Percentiles rank a stretch among this genome's conserved stretches.
Evolutionary conservation across 768 basidiomycete species (phyloP).

Genomic region (Kwoniella sp.): DNA sequence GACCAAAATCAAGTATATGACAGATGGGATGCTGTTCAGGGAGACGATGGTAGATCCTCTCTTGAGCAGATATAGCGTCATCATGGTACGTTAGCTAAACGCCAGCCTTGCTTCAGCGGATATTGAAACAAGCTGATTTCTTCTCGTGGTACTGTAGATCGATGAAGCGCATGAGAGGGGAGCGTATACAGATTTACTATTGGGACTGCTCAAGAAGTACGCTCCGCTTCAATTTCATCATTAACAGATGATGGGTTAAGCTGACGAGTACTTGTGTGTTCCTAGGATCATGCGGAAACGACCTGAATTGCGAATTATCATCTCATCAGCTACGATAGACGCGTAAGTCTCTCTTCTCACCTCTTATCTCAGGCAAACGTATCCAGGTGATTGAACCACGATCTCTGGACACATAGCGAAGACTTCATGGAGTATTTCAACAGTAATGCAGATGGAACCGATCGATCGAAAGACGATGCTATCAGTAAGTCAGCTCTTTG

Average conservation of each 20-base stretch:
- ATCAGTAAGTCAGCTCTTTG: slow-evolving; percentile 57
- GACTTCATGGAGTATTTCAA: slow-evolving; percentile 89
- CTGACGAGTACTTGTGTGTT: slow-evolving; percentile 11
- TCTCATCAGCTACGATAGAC: slow-evolving; percentile 96
- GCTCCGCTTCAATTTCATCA: too few relatives aligned
- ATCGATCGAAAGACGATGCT: slow-evolving; percentile 64
- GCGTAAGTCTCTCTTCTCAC: slow-evolving; percentile 58
- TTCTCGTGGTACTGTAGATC: slow-evolving; percentile 62
- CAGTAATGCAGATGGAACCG: slow-evolving; percentile 59
- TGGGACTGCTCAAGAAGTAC: slow-evolving; percentile 92
- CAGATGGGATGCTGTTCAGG: slow-evolving; percentile 96
- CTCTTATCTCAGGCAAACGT: neutral
- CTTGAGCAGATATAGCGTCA: slow-evolving; percentile 86
- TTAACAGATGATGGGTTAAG: too few relatives aligned
- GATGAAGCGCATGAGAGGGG: slow-evolving; percentile 98
- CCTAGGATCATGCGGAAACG: slow-evolving; percentile 85
- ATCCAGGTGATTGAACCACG: too few relatives aligned
- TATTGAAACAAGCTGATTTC: too few relatives aligned
- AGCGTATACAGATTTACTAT: slow-evolving; percentile 88
- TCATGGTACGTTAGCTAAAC: slow-evolving; percentile 86
- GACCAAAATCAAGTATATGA: slow-evolving; percentile 92
- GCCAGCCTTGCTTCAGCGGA: too few relatives aligned
- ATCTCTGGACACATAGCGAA: slow-evolving; percentile 49
- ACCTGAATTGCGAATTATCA: slow-evolving; percentile 82
- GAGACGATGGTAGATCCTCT: slow-evolving; percentile 91